Evolutionary conservation across 2,329 filamentous ascomycete genomes (phyloP).

Genomic region (Colletotrichum camelliae): DNA sequence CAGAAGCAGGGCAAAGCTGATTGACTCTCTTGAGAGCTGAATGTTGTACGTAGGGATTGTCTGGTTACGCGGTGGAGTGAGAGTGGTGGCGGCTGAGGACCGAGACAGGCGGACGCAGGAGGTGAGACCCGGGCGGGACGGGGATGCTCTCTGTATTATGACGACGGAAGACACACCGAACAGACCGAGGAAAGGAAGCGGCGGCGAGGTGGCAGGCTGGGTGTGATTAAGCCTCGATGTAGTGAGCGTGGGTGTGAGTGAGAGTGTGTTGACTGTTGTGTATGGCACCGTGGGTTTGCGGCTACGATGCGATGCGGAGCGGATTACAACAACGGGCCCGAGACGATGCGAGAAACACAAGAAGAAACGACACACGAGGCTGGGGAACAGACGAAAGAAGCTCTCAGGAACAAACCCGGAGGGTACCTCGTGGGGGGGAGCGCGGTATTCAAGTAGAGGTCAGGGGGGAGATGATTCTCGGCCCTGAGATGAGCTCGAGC

Average conservation of each 20-base stretch:
- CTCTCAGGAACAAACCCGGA: neutral
- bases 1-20: neutral
- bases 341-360: constrained; percentile 9
- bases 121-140: constrained; percentile 2
- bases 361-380: constrained; percentile 9
- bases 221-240: neutral
- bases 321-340: neutral
- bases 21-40: neutral
- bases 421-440: neutral
- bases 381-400: constrained; percentile 5
- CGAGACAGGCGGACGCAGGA: constrained; percentile 6
- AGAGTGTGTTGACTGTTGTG: neutral
- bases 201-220: neutral
- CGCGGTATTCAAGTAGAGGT: constrained; percentile 16
- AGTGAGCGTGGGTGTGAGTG: neutral
- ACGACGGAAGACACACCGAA: constrained; percentile 3
- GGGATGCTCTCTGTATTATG: neutral
- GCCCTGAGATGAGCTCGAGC: constrained; percentile 6
- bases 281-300: neutral
- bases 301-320: neutral
- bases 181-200: constrained; percentile 4
- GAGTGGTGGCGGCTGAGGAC: constrained; percentile 12
- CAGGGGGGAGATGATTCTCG: neutral
- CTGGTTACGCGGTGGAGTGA: neutral
- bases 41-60: neutral